These are phyloP conservation scores for Umbilicaria muhlenbergii DNA, from an alignment of 495 filamentous ascomycete genomes.

Conservation along the genomic window DNA sequence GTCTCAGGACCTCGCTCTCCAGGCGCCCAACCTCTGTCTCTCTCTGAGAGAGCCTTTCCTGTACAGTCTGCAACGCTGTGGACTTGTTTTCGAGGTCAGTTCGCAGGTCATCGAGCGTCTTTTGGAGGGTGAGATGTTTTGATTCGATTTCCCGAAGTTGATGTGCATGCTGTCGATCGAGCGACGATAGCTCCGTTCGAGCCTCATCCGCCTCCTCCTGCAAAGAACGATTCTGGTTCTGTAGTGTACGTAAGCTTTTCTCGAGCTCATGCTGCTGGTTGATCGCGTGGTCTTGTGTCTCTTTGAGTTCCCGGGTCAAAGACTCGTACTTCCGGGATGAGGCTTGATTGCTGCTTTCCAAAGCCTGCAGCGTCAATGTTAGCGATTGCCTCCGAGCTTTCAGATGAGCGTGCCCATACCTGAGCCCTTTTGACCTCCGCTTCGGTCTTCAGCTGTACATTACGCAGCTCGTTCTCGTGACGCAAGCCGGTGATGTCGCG, in stretches of 20 bases:
- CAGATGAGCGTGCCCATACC: slow-evolving; percentile 17
- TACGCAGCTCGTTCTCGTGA: slow-evolving; percentile 70
- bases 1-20: slow-evolving; percentile 64
- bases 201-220: slow-evolving; percentile 70
- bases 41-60: slow-evolving; percentile 49
- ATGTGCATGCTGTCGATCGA: slow-evolving; percentile 54
- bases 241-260: slow-evolving; percentile 47
- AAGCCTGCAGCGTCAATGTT: slow-evolving; percentile 22
- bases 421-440: slow-evolving; percentile 74
- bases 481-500: slow-evolving; percentile 59
- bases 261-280: slow-evolving; percentile 59
- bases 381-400: slow-evolving; percentile 4
- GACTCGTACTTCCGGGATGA: slow-evolving; percentile 55
- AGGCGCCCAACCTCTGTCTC: slow-evolving; percentile 55
- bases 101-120: slow-evolving; percentile 53
- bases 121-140: slow-evolving; percentile 49
- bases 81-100: slow-evolving; percentile 52
- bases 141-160: slow-evolving; percentile 55
- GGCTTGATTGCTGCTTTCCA: slow-evolving; percentile 53
- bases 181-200: slow-evolving; percentile 50
- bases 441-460: slow-evolving; percentile 57
- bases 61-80: slow-evolving; percentile 41
- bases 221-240: slow-evolving; percentile 54
- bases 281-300: slow-evolving; percentile 45
- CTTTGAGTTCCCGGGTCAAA: slow-evolving; percentile 54